Percentiles rank a stretch among this genome's conserved stretches.
These are phyloP conservation scores for Raphanus sativus DNA, from an alignment of 345 rosid genomes.

Conservation along the genomic window DNA sequence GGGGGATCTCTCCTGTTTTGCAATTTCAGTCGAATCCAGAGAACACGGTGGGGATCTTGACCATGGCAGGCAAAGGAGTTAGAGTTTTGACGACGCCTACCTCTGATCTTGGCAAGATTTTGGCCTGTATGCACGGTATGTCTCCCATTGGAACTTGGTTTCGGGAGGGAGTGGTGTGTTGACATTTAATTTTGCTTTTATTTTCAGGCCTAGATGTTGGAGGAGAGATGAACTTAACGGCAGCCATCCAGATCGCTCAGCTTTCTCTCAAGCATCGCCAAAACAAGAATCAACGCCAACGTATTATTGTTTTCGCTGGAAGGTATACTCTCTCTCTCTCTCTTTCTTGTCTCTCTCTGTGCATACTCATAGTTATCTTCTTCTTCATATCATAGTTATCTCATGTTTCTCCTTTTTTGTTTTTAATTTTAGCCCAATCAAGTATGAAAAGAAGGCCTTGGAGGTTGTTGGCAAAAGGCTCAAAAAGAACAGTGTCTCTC, in stretches of 20 bases:
- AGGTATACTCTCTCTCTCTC: conserved; percentile 47
- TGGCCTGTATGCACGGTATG: conserved; percentile 83
- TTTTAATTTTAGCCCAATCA: conserved; percentile 58
- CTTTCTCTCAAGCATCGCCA: conserved; percentile 97
- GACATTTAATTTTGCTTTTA: not conserved
- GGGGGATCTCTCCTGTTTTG: conserved; percentile 14
- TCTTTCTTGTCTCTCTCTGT: not conserved
- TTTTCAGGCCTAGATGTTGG: conserved; percentile 77
- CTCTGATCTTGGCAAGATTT: conserved; percentile 69
- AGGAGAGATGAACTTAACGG: conserved; percentile 82
- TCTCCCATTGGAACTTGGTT: not conserved
- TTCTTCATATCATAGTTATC: not conserved
- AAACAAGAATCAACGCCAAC: conserved; percentile 93
- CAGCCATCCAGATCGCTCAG: conserved; percentile 91
- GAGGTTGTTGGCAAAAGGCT: conserved; percentile 88
- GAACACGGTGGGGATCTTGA: conserved; percentile 75
- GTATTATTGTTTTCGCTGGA: conserved; percentile 96
- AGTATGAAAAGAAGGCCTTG: conserved; percentile 75
- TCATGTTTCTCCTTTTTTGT: conserved; percentile 18
- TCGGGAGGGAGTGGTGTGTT: not conserved
- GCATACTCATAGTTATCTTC: no score
- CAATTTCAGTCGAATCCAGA: conserved; percentile 71
- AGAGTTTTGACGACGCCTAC: conserved; percentile 77
- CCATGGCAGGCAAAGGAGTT: conserved; percentile 85
- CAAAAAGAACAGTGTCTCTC: conserved; percentile 83